Evolutionary conservation across 805 yeast species (phyloP), one percentile per base, ranked within the genome.

Genomic region (Sugiyamaella valdiviana): DNA sequence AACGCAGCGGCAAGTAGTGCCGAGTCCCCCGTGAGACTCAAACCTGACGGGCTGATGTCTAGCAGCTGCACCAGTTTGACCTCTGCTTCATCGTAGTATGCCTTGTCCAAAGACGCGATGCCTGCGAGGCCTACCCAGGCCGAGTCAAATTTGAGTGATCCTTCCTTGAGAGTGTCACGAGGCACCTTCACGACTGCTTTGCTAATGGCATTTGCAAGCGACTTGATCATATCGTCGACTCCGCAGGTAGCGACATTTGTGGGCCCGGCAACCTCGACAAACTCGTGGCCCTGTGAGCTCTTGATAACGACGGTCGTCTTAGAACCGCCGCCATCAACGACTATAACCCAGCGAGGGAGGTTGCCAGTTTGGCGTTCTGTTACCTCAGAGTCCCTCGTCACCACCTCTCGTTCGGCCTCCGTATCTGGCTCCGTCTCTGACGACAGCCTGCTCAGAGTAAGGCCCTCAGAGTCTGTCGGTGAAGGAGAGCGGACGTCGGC

Each of bases 321-420:
- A 22, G 61, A 48, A 5, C 62, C 62, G n/a, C 62, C 62, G n/a
- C 59, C 62, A 43, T 58, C 62, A 22, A 58, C 50, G 3, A 50
- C 44, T 20, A 58, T 45, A 15, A 45, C 50, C 5, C 32, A 26
- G 9, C 14, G 32, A 26, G 14, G 6, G 3, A 4, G 7, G 3
- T 12, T 10, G 9, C 3, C 10, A 26, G 32, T 6, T 12, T n/a
- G 4, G 32, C 32, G n/a, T n/a, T n/a, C n/a, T n/a, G n/a, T n/a
- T n/a, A n/a, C n/a, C n/a, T n/a, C n/a, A n/a, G n/a, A n/a, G n/a
- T n/a, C n/a, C n/a, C n/a, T n/a, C n/a, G n/a, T n/a, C n/a, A n/a
- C n/a, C n/a, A n/a, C n/a, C n/a, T n/a, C n/a, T n/a, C n/a, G n/a
- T n/a, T 26, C 32, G 5, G 39, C 10, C n/a, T 35, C 6, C 14